phyloP scores from a whole-genome alignment of 495 filamentous ascomycete species.

The Aspergillus conjunctus region DNA sequence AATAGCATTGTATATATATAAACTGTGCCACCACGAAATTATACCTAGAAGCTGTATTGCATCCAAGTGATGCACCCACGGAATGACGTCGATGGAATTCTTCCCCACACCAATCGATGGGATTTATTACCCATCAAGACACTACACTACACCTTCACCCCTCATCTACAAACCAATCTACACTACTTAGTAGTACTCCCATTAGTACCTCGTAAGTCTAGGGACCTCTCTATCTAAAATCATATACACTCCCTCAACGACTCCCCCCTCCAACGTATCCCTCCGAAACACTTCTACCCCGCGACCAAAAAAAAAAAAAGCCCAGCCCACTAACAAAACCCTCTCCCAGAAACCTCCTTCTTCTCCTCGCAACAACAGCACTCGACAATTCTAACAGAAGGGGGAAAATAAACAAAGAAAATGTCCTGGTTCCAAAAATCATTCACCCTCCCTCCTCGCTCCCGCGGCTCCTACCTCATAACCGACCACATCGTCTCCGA shows the following conservation, averaged over 20 bases:
- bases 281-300: background rate
- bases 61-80: background rate
- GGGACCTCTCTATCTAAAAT: background rate
- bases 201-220: background rate
- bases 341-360: background rate
- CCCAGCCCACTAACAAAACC: background rate
- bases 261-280: background rate
- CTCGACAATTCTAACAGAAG: background rate
- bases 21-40: background rate
- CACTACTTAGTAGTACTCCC: background rate
- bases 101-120: background rate
- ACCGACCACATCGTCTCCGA: constrained; percentile 68
- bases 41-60: background rate
- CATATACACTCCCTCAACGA: background rate
- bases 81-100: background rate
- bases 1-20: too few relatives aligned
- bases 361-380: background rate
- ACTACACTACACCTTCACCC: background rate
- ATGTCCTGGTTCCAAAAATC: constrained; percentile 83
- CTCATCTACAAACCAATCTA: background rate
- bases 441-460: constrained; percentile 69
- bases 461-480: constrained; percentile 87
- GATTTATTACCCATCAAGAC: background rate
- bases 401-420: constrained; percentile 21
- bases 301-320: background rate